Evolutionary conservation across 2,329 filamentous ascomycete genomes (phyloP), one percentile per base, ranked within the genome.

Genomic region (Paraphoma chrysanthemicola): DNA sequence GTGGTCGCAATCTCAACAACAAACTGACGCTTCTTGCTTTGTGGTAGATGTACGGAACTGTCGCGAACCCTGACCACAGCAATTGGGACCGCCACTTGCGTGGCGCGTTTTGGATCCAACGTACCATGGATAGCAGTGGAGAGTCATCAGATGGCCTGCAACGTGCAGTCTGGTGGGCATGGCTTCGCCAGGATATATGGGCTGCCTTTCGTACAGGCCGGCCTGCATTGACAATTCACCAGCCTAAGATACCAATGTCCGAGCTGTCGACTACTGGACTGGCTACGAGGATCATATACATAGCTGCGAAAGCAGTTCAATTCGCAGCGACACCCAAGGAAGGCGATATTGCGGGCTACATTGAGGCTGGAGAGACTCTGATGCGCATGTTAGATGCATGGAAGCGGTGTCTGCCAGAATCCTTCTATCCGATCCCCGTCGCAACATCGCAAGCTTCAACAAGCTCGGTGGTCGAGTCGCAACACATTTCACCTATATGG

Each of bases 121-220:
- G 85, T 8, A 86, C 82, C 1, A 84, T 86, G 44, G 79, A 85
- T 45, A 86, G 85, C 38, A 80, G 88, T 53, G 86, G 85, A 1
- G 85, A 85, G 45, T 83, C 81, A 0, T 57, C 43, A 10, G 81
- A 82, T 0, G 84, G 86, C 0, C 73, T 89, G 0, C 79, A 82
- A 33, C 82, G 84, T 53, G 83, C 85, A 0, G 83, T 86, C 0
- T 89, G 86, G 86, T 89, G 87, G 86, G 82, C 84, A 0, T 89
- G 86, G 86, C 73, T 89, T 4, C 78, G 85, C 23, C 86, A 89
- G 67, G 86, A 89, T 64, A 80, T 87, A 0, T 89, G 86, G 86
- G 86, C 85, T 2, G 86, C 86, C 0, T 87, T 88, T 59, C 79
- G 85, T 0, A 86, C 88, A 61, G 79, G 79, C 18, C 75, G 86